Base-by-base conservation (phyloP, 2,329 filamentous ascomycete species). In the Albifimbria verrucaria region DNA sequence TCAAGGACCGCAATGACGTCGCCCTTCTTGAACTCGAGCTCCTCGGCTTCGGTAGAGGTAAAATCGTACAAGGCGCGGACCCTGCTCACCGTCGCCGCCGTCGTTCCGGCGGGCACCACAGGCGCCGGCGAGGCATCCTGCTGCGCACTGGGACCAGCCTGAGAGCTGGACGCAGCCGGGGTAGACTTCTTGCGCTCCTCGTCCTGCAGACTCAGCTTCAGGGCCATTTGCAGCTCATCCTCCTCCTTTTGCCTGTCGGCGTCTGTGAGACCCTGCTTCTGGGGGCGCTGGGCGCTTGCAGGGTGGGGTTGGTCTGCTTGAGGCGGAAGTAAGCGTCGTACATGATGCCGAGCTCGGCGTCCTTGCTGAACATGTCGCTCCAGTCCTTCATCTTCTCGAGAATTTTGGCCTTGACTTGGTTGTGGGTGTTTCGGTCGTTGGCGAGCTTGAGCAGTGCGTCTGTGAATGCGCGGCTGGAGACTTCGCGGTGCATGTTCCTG, bases 1-100 rank as follows among this genome's bases (percentile, higher is more conserved):
- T 97, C 94, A 41, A 99, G 79, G 17, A 99, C 94, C 1, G 94
- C 93, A 69, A 99, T 99, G 41, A 97, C 88, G 68, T 99, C 94
- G 24, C 94, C 93, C 74, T 96, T 96, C 62, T 92, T 89, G 71
- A 99, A 99, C 62, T 96, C 92, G 56, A 99, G 78, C 75, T 99
- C 94, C 47, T 93, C 94, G 0, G 92, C 85, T 70, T 99, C 94
- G 0, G 92, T 95, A 2, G 94, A 93, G 49, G 89, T 86, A 70
- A 99, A 99, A 70, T 99, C 94, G 68, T 90, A 99, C 45, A 97
- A 79, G 2, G 94, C 94, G 59, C 93, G 85, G 47, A 99, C 94
- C 49, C 94, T 85, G 53, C 93, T 97, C 11, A 99, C 93, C 0
- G 94, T 99, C 15, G 94, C 94, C 7, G 94, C 94, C 1, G 94